Evolutionary conservation across 768 basidiomycete genomes (phyloP), one percentile per base, ranked within the genome.

Genomic region (Sporobolomyces roseus): DNA sequence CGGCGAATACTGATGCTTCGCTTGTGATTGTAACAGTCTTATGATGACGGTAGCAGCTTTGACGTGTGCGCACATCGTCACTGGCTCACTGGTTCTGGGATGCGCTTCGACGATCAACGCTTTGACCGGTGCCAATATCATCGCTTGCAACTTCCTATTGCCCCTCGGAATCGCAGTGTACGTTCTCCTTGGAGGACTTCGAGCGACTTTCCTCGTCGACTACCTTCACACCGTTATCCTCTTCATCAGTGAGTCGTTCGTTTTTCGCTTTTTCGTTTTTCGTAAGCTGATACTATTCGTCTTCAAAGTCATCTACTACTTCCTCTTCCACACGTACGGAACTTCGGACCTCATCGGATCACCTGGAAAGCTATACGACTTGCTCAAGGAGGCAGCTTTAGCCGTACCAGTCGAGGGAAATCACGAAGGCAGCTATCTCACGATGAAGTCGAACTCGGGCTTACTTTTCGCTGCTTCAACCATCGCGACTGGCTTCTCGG

Each of bases 31-130:
- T n/a, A n/a, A n/a, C n/a, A n/a, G n/a, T 79, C 65, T 87, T 4
- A 81, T 91, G 10, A 93, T 94, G 82, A 86, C 93, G 82, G 88
- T 90, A 81, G 94, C 94, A 75, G 91, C 78, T n/a, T 81, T 96
- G 12, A 87, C 89, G 4, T 93, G 93, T 38, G 93, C 93, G 78
- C 82, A 94, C 63, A 89, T 93, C 75, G 91, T 93, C n/a, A 90
- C 88, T 0, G 77, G 77, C 4, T 36, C 38, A 4, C 38, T 59
- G 3, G 35, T 74, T 10, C 55, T 89, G 87, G 16, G 90, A 88
- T 87, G 81, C 87, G 89, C 17, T 88, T 93, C 93, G 0, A 93
- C 93, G 1, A 92, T 97, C 50, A 87, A 86, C 0, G 85, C 85
- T 71, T 78, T 97, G 68, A 93, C 93, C 0, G 93, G 91, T 0